Percentiles rank a stretch among this genome's conserved stretches.
Evolutionary conservation across 305 asterid species (phyloP).

Genomic region (Petunia hybrid): DNA sequence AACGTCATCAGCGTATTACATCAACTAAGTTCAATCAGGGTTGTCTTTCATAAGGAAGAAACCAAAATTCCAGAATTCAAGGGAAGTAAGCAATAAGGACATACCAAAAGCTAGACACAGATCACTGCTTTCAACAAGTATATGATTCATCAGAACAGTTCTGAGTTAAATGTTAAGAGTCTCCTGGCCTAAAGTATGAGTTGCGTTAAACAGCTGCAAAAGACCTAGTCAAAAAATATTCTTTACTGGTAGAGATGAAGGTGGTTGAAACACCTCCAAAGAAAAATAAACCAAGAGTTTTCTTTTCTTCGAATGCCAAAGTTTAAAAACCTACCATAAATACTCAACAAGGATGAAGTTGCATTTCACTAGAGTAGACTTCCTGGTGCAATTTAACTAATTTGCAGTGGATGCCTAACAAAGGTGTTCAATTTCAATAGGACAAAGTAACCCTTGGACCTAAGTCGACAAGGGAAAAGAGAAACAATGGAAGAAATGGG

Average conservation of each 20-base stretch:
- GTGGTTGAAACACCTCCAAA: conserved; percentile 25
- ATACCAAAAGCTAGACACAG: too few relatives aligned
- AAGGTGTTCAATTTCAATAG: not conserved
- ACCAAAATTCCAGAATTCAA: too few relatives aligned
- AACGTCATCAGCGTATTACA: conserved; percentile 11
- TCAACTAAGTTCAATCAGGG: conserved; percentile 9
- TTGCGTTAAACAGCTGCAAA: conserved; percentile 30
- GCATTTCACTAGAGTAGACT: conserved; percentile 15
- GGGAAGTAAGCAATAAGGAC: too few relatives aligned
- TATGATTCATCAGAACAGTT: conserved; percentile 12
- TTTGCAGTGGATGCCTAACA: conserved; percentile 20
- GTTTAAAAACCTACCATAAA: not conserved
- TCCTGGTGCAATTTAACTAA: conserved; percentile 11
- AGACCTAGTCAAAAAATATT: not conserved
- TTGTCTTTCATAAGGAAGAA: not conserved
- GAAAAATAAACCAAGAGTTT: too few relatives aligned
- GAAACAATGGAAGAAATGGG: conserved; percentile 26
- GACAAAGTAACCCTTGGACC: conserved; percentile 25
- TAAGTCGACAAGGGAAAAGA: conserved; percentile 18
- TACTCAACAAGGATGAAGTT: not conserved
- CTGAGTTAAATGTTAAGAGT: not conserved
- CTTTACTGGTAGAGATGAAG: not conserved
- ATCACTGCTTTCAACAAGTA: not conserved
- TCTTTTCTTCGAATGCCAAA: too few relatives aligned
- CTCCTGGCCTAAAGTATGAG: conserved; percentile 5